These are phyloP conservation scores for Salmacisia buchloeana DNA, from an alignment of 1,284 basidiomycete genomes.

Conservation along the genomic window DNA sequence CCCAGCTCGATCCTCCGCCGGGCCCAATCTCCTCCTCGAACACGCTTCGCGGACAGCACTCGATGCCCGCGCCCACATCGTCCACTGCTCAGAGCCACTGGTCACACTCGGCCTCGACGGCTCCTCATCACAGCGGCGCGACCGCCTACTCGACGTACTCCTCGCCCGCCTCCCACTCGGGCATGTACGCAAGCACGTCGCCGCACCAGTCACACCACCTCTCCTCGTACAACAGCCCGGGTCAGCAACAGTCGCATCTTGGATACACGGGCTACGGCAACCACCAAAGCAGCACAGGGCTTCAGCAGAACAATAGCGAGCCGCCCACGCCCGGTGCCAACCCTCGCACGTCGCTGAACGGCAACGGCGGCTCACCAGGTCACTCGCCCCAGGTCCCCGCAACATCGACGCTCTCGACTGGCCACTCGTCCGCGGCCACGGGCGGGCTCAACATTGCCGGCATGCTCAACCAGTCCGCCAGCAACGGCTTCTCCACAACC, in stretches of 20 bases:
- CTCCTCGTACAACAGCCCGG: neutral
- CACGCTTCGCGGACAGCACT: constrained; percentile 1
- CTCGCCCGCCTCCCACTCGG: neutral
- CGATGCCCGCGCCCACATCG: constrained; percentile 2
- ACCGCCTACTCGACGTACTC: constrained; percentile 4
- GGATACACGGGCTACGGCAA: neutral
- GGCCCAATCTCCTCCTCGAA: neutral
- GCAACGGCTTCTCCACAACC: neutral
- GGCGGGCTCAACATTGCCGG: constrained; percentile 5
- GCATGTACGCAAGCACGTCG: neutral
- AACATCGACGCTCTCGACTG: neutral
- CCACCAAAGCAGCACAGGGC: neutral
- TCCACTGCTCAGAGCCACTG: neutral
- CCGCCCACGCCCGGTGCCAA: neutral
- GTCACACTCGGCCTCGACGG: neutral
- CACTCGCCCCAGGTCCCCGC: neutral
- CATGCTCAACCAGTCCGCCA: neutral
- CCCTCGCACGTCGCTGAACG: neutral
- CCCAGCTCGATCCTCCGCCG: constrained; percentile 3
- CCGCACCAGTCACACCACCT: neutral
- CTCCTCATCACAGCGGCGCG: neutral
- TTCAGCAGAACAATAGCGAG: neutral
- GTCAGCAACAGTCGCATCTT: neutral
- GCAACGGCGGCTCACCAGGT: neutral
- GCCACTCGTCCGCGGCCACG: neutral